Conservation (phyloP, 768 basidiomycete genomes). For the Suillus plorans region DNA sequence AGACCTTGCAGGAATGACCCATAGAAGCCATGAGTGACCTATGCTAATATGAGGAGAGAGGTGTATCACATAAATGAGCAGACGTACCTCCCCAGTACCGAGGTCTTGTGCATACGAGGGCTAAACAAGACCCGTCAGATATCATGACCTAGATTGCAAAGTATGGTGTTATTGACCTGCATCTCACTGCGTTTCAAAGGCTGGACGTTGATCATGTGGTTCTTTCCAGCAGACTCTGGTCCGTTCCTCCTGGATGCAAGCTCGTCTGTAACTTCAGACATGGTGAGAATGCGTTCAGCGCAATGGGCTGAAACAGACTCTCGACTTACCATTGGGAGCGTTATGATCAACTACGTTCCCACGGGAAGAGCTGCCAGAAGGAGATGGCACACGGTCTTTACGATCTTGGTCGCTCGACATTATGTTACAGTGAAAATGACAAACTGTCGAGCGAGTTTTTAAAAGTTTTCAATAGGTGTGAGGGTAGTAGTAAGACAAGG, state of each 20-base stretch:
- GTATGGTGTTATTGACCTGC: slow-evolving; percentile 54
- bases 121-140: slow-evolving; percentile 35
- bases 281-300: slow-evolving; percentile 15
- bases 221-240: slow-evolving; percentile 17
- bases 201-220: slow-evolving; percentile 73
- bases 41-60: slow-evolving; percentile 4
- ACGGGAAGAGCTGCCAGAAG: slow-evolving; percentile 33
- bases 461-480: slow-evolving; percentile 8
- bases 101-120: slow-evolving; percentile 92
- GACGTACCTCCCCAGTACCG: slow-evolving; percentile 57
- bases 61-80: background rate
- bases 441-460: slow-evolving; percentile 13
- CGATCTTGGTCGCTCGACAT: slow-evolving; percentile 38
- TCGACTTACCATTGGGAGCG: slow-evolving; percentile 57
- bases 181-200: slow-evolving; percentile 83
- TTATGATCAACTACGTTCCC: slow-evolving; percentile 75
- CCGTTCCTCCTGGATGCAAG: slow-evolving; percentile 35
- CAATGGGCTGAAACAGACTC: slow-evolving; percentile 2
- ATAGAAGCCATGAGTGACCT: slow-evolving; percentile 84
- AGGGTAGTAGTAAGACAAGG: background rate
- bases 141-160: background rate
- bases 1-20: slow-evolving; percentile 76
- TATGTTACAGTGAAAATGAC: slow-evolving; percentile 7
- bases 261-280: slow-evolving; percentile 64
- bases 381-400: slow-evolving; percentile 53